Evolutionary conservation across 1,139 yeast species (phyloP), one percentile per base, ranked within the genome.

Genomic region (Diutina rugosa): DNA sequence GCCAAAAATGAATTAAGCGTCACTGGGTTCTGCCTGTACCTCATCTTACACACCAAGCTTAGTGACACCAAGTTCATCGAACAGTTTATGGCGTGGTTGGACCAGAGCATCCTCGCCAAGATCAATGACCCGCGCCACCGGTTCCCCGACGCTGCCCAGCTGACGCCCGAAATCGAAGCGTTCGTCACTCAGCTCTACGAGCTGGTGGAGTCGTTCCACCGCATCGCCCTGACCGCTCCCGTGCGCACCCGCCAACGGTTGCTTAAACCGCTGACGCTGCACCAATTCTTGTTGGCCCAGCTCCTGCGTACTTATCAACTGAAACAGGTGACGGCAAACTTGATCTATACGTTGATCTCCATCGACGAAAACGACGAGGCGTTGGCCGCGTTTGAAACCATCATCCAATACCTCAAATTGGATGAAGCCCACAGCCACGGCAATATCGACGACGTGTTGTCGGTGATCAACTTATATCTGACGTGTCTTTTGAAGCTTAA

Each of bases 341-440:
- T 72, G 55, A 70, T 76, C 46, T 67, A 69, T 57, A 65, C 71
- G 0, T 66, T 76, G 56, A 63, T 76, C 29, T 74, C 72, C 46
- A 64, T 70, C 56, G 63, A 66, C 16, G 78, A 76, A 60, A 72
- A 66, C 58, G 80, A 76, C 59, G 80, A 76, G 61, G 80, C 80
- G 0, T 66, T 72, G 57, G 77, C 76, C 6, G 79, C 76, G 0
- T 72, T 76, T 58, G 70, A 69, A 41, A 74, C 79, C 0, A 74
- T 69, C 58, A 62, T 67, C 6, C 63, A 63, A 45, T 76, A 76
- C 60, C 58, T 72, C 16, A 69, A 70, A 29, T 72, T 69, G 53
- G 76, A 72, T 30, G 67, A 70, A 58, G 69, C 69, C 52, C 75
- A 72, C 48, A 63, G 68, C 54, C 65, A 65, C 18, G 78, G 78